Evolutionary conservation across 306 rosid genomes (phyloP).

Genomic region (Fragaria vesca): DNA sequence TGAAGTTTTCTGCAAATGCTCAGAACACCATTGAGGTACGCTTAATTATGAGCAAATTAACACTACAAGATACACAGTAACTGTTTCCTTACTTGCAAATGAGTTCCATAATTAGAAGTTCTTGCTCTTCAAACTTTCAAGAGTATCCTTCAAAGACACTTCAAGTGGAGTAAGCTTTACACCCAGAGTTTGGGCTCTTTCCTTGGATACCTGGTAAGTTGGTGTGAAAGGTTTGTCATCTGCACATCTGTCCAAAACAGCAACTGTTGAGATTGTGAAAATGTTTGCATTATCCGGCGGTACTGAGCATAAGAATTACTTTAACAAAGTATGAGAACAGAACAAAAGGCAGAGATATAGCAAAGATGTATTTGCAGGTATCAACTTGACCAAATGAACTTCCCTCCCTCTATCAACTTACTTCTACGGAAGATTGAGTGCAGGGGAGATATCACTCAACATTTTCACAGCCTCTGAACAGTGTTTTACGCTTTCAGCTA

Average conservation of each 20-base stretch:
- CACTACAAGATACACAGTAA: neutral
- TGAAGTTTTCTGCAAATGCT: no score
- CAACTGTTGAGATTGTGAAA: no score
- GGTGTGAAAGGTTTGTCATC: slow-evolving; percentile 16
- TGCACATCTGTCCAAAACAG: slow-evolving; percentile 19
- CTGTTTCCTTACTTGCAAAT: neutral
- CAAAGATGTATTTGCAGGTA: no score
- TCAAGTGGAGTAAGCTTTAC: slow-evolving; percentile 26
- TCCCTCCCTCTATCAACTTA: slow-evolving; percentile 19
- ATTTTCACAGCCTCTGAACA: slow-evolving; percentile 36
- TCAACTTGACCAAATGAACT: no score
- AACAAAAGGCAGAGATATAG: no score
- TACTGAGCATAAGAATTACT: neutral
- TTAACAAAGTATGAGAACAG: no score
- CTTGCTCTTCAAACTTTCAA: slow-evolving; percentile 34
- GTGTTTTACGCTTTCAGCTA: slow-evolving; percentile 41
- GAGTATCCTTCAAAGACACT: slow-evolving; percentile 24
- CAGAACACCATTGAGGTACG: no score
- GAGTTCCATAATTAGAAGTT: neutral
- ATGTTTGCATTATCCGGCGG: no score
- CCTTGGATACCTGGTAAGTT: slow-evolving; percentile 24
- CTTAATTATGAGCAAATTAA: no score
- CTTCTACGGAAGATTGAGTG: slow-evolving; percentile 46
- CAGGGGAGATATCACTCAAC: slow-evolving; percentile 40
- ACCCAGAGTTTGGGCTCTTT: slow-evolving; percentile 23